Conservation (phyloP, 1,284 basidiomycete genomes). For the Mycena citricolor region DNA sequence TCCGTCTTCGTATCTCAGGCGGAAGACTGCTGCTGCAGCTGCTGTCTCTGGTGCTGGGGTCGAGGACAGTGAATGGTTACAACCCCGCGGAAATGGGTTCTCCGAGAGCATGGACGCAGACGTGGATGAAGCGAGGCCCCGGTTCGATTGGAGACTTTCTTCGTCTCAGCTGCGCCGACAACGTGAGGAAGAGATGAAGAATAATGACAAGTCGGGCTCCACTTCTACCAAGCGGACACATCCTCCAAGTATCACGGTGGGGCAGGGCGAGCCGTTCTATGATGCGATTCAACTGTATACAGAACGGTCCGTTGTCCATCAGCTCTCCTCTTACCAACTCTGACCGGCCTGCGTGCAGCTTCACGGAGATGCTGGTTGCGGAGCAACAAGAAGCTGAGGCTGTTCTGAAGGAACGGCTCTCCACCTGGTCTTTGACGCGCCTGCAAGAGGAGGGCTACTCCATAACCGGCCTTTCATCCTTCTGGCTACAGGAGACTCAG, state of each 20-base stretch:
- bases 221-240: conserved; percentile 16
- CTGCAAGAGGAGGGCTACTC: conserved; percentile 70
- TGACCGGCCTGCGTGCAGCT: conserved; percentile 42
- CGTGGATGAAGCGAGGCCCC: too few relatives aligned
- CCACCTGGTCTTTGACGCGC: conserved; percentile 60
- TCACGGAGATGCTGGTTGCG: conserved; percentile 57
- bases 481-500: conserved; percentile 60
- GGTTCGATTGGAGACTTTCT: too few relatives aligned
- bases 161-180: too few relatives aligned
- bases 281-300: conserved; percentile 30
- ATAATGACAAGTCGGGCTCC: too few relatives aligned
- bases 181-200: too few relatives aligned
- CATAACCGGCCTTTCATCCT: conserved; percentile 60
- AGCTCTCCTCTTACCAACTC: conserved; percentile 1
- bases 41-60: too few relatives aligned
- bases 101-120: too few relatives aligned
- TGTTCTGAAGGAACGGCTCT: conserved; percentile 58
- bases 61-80: too few relatives aligned
- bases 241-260: conserved; percentile 14
- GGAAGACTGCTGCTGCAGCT: too few relatives aligned
- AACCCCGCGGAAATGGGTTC: too few relatives aligned
- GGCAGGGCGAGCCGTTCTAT: conserved; percentile 22
- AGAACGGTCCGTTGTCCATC: conserved; percentile 28
- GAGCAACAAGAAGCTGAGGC: conserved; percentile 68
- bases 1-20: too few relatives aligned